A percentile compares a stretch with the other conserved stretches of the same genome.
These are phyloP conservation scores for Arctium lappa DNA, from an alignment of 129 eudicot genomes.

Conservation along the genomic window DNA sequence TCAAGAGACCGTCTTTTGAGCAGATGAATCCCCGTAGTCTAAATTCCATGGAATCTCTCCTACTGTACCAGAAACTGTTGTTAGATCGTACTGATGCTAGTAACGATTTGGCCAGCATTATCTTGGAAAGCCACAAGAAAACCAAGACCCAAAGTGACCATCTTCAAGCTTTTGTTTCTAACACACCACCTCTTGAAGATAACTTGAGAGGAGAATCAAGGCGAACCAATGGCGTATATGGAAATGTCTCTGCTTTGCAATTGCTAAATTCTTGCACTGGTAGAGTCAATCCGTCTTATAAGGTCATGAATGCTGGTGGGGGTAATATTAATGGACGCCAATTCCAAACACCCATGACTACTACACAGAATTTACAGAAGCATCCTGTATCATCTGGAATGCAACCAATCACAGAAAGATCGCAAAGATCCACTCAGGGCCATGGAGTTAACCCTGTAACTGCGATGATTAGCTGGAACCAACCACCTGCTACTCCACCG, in stretches of 20 bases:
- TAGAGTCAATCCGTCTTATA: constrained; percentile 22
- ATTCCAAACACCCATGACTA: constrained; percentile 23
- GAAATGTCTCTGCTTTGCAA: constrained; percentile 27
- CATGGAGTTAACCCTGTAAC: constrained; percentile 23
- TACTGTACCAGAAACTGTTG: constrained; percentile 30
- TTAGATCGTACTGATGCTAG: constrained; percentile 6
- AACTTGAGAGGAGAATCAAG: constrained; percentile 27
- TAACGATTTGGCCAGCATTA: constrained; percentile 4
- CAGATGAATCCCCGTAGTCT: constrained; percentile 17
- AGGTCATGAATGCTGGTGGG: constrained; percentile 2
- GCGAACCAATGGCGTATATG: constrained; percentile 8
- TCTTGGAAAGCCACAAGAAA: constrained; percentile 45
- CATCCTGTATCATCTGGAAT: constrained; percentile 22
- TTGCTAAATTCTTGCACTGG: constrained; percentile 12
- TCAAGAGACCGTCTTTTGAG: constrained; percentile 44
- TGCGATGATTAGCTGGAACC: constrained; percentile 32
- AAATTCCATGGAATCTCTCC: constrained; percentile 25
- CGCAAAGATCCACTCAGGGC: constrained; percentile 5
- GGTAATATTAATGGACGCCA: constrained; percentile 4
- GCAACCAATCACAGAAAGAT: constrained; percentile 10
- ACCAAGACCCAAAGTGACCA: constrained; percentile 33
- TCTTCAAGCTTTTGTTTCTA: constrained; percentile 11
- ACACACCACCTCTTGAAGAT: constrained; percentile 12
- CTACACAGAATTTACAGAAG: constrained; percentile 26
- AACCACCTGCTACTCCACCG: constrained; percentile 19